Evolutionary conservation across 1,139 yeast genomes (phyloP), one percentile per base, ranked within the genome.

Genomic region (Saccharomyces hybrid): DNA sequence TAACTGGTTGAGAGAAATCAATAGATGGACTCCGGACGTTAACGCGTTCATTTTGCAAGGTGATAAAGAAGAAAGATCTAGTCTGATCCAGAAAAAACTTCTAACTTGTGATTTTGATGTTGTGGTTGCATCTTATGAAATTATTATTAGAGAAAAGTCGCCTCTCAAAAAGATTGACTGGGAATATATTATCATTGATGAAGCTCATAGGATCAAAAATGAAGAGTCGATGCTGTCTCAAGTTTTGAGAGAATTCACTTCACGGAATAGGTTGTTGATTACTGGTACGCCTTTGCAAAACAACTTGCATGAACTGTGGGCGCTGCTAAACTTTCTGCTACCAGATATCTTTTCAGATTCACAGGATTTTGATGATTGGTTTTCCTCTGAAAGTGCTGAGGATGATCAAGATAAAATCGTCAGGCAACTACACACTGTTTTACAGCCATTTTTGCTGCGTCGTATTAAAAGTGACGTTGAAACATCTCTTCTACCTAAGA

Each of bases 231-330:
- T 95, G 54, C 76, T 93, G 55, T 89, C 97, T 0, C 97, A 90
- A 70, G 90, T 93, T 58, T 85, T 93, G 54, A 81, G 98, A 60
- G 75, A 89, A 51, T 90, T 93, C 66, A 85, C 87, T 66, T 88
- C 97, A 4, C 80, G 86, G 55, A 89, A 88, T 67, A 76, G 99
- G 60, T 75, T 93, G 51, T 75, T 93, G 54, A 91, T 93, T 55
- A 93, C 99, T 0, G 99, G 99, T 62, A 93, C 99, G 0, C 99
- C 99, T 0, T 74, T 93, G 56, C 99, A 93, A 67, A 93, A 93
- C 69, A 93, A 93, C 62, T 74, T 93, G 55, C 98, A 93, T 70
- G 99, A 93, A 72, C 76, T 93, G 54, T 93, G 99, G 99, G 97
- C 98, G 0, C 73, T 93, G 52, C 75, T 93, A 56, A 93, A 93